Conservation (phyloP, 345 rosid genomes). For the Stellera chamaejasme region DNA sequence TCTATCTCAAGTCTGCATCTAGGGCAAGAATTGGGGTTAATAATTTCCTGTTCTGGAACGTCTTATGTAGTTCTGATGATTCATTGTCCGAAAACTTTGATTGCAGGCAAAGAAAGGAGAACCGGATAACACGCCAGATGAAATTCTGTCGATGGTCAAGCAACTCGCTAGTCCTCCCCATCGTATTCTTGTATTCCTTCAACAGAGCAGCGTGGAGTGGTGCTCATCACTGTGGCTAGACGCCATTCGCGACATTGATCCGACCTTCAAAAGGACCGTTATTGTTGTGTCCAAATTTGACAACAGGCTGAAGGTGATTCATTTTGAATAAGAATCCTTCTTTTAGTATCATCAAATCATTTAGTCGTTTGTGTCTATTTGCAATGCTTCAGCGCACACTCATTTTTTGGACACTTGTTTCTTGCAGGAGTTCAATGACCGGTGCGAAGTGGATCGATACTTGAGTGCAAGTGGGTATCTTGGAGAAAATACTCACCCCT, state of each 20-base stretch:
- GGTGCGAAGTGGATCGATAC: constrained; percentile 89
- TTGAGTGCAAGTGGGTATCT: constrained; percentile 94
- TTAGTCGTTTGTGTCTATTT: too few relatives aligned
- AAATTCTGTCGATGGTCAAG: constrained; percentile 90
- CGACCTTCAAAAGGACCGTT: constrained; percentile 67
- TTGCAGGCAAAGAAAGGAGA: constrained; percentile 95
- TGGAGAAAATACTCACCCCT: constrained; percentile 80
- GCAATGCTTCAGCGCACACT: too few relatives aligned
- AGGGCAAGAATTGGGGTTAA: background rate
- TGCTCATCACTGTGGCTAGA: constrained; percentile 97
- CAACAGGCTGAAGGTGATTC: constrained; percentile 81
- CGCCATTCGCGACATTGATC: constrained; percentile 85
- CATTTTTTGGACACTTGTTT: background rate
- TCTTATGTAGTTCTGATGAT: background rate
- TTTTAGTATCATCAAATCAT: background rate
- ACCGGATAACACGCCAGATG: constrained; percentile 89
- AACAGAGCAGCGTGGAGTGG: constrained; percentile 99
- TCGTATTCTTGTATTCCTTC: constrained; percentile 83
- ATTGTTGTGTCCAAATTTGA: constrained; percentile 96
- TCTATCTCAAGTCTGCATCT: background rate
- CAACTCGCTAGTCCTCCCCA: constrained; percentile 92
- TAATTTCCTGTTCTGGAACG: background rate
- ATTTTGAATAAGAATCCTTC: too few relatives aligned
- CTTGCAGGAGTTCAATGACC: constrained; percentile 68
- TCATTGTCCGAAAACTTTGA: background rate